These are phyloP conservation scores for Chamaecyparis obtusa DNA, from an alignment of 75 land plant genomes.

Conservation along the genomic window DNA sequence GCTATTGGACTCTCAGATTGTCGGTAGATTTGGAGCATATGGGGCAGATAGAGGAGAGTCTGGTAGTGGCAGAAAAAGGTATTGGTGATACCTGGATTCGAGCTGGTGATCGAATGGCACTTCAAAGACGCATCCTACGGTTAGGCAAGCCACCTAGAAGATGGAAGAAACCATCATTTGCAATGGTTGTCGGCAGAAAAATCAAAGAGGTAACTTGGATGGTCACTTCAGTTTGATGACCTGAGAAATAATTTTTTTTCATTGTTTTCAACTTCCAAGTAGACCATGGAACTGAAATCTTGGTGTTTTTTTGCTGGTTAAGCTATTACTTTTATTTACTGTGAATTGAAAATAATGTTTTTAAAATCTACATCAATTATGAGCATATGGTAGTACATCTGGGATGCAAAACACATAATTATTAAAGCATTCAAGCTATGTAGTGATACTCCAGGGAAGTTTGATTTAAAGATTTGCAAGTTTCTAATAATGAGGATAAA, in stretches of 20 bases:
- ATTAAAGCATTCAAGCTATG: not conserved
- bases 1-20: constrained; percentile 90
- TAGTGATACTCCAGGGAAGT: not conserved
- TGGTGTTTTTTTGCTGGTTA: not conserved
- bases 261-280: constrained; percentile 5
- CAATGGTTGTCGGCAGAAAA: constrained; percentile 46
- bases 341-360: not conserved
- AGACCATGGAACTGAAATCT: not conserved
- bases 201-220: constrained; percentile 55
- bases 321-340: not conserved
- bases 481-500: not conserved
- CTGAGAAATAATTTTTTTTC: not conserved
- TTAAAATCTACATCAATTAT: not conserved
- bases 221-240: not conserved
- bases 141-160: constrained; percentile 93
- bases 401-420: not conserved
- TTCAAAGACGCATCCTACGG: constrained; percentile 79
- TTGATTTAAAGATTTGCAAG: not conserved
- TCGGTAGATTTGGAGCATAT: constrained; percentile 88
- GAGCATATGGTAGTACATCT: not conserved
- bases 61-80: constrained; percentile 74
- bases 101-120: constrained; percentile 78
- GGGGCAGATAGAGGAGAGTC: constrained; percentile 64
- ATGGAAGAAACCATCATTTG: constrained; percentile 79
- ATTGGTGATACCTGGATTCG: constrained; percentile 78